Percentiles rank a stretch among this genome's conserved stretches.
phyloP scores from a whole-genome alignment of 192 early-diverging fungal species.

The Gorgonomyces haynaldii region DNA sequence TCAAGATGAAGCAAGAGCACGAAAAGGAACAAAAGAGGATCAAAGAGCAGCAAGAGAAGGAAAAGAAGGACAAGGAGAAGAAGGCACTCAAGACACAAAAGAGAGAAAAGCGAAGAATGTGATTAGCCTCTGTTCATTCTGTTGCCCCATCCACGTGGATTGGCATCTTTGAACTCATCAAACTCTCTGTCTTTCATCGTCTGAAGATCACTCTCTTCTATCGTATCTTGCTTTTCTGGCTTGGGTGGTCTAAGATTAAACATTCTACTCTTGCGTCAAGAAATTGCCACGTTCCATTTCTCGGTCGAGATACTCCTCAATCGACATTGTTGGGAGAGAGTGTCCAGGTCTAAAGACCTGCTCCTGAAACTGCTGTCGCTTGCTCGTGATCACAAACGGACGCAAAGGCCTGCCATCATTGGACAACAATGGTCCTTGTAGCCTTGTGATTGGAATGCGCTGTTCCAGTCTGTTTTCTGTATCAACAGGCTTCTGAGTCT shows the following conservation, averaged over 20 bases:
- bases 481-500: too few relatives aligned
- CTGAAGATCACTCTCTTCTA: slow-evolving; percentile 73
- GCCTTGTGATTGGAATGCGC: too few relatives aligned
- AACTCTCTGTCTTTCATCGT: slow-evolving; percentile 72
- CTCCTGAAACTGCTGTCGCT: slow-evolving; percentile 57
- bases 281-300: slow-evolving; percentile 83
- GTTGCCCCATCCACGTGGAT: slow-evolving; percentile 42
- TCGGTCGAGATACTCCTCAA: slow-evolving; percentile 85
- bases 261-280: slow-evolving; percentile 52
- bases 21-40: too few relatives aligned
- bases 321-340: slow-evolving; percentile 87
- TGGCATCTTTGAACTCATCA: slow-evolving; percentile 76
- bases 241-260: slow-evolving; percentile 52
- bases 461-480: too few relatives aligned
- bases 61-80: too few relatives aligned
- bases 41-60: too few relatives aligned
- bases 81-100: too few relatives aligned
- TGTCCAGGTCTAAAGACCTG: slow-evolving; percentile 77
- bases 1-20: too few relatives aligned
- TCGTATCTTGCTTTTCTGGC: slow-evolving; percentile 62
- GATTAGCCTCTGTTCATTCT: slow-evolving; percentile 31
- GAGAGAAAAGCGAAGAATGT: too few relatives aligned
- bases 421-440: too few relatives aligned
- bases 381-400: slow-evolving; percentile 79
- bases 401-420: too few relatives aligned